Evolutionary conservation across 345 rosid species (phyloP).

Genomic region (Boechera stricta): DNA sequence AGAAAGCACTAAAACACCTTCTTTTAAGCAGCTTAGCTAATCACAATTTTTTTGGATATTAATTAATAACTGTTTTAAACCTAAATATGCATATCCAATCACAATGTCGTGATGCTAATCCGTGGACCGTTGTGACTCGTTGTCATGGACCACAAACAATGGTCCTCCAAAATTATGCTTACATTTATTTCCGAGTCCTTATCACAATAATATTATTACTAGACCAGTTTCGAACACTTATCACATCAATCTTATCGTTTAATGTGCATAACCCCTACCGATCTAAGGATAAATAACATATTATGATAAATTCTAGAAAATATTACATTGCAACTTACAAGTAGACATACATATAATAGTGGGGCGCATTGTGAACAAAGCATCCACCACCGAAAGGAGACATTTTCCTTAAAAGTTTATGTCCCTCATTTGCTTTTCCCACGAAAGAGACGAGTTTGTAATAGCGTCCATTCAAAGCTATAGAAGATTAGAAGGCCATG

Average conservation of each 20-base stretch:
- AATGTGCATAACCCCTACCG: conserved; percentile 9
- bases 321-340: not conserved
- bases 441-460: conserved; percentile 28
- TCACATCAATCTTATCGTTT: conserved; percentile 20
- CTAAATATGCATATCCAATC: not conserved
- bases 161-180: conserved; percentile 31
- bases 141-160: conserved; percentile 38
- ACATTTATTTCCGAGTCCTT: conserved; percentile 23
- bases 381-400: conserved; percentile 40
- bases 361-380: conserved; percentile 33
- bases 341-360: conserved; percentile 13
- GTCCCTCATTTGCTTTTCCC: conserved; percentile 32
- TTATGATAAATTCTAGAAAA: not conserved
- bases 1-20: not conserved
- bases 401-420: conserved; percentile 15
- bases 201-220: conserved; percentile 18
- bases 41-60: not conserved
- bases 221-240: not conserved
- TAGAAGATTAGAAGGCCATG: not conserved
- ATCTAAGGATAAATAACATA: not conserved
- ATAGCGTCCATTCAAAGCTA: conserved; percentile 34
- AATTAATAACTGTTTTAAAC: not conserved
- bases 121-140: conserved; percentile 6
- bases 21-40: not conserved
- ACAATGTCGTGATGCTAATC: not conserved